Evolutionary conservation across 2,329 filamentous ascomycete genomes (phyloP), one percentile per base, ranked within the genome.

Genomic region (Penicillium sp.): DNA sequence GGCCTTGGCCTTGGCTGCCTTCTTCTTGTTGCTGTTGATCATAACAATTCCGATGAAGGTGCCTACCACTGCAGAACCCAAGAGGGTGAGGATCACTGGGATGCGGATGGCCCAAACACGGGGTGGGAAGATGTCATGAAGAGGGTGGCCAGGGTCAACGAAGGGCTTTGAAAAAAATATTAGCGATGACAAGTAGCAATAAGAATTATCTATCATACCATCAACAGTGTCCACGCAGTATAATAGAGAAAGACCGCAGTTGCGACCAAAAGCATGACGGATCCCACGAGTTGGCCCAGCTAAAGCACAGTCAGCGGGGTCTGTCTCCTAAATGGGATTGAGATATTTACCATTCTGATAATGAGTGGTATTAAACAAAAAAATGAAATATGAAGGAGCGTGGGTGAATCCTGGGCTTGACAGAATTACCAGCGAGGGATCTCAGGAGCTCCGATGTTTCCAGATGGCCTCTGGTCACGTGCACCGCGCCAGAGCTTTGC

Each of bases 31-130:
- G 82, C 93, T 97, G 74, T 90, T 86, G 78, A 99, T 97, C 94
- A 99, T 99, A 70, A 99, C 93, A 71, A 96, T 87, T 68, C 89
- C 88, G 64, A 99, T 82, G 81, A 99, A 99, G 57, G 91, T 95
- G 61, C 94, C 94, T 58, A 99, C 93, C 56, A 99, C 91, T 56
- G 94, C 91, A 57, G 88, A 92, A 61, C 88, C 92, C 63, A 99
- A 82, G 43, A 99, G 86, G 60, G 97, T 88, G 64, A 99, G 86
- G 73, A 99, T 96, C 67, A 99, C 93, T 65, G 94, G 94, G 70
- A 99, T 94, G 74, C 94, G 92, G 73, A 99, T 96, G 57, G 94
- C 94, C 94, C 94, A 99, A 73, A 96, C 92, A 74, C 94, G 92
- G 43, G 93, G 93, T 59, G 91, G 94, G 80, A 99, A 99, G 79